Evolutionary conservation across 1,284 basidiomycete genomes (phyloP), one percentile per base, ranked within the genome.

Genomic region (Leccinum pseudoinsigne): DNA sequence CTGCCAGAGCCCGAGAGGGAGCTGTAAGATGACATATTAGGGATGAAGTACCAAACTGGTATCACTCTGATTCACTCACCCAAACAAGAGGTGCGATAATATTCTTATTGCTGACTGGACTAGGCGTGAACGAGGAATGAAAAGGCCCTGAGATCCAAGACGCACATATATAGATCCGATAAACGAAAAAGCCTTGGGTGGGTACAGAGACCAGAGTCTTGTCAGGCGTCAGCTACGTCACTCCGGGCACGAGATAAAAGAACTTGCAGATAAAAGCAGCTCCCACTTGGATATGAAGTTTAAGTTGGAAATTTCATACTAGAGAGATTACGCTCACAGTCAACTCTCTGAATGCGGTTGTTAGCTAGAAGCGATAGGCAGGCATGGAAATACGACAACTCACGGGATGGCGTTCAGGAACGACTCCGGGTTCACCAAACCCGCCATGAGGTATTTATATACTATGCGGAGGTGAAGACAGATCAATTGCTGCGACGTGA

Each of bases 161-260:
- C 61, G 50, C 12, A 62, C 61, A 59, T 54, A 59, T 14, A 18
- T 62, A 61, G 8, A 61, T 61, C 28, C 60, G 55, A 36, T 58
- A 58, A 12, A 61, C 23, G 5, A 61, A 61, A 42, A 58, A 61
- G 14, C 60, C 60, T 58, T 61, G 55, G 4, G 60, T 61, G 21
- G 61, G 61, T 34, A 62, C 55, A n/a, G 50, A 40, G 23, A 62
- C 56, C 18, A 59, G 16, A 12, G 50, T 59, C 61, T 62, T 36
- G 1, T 23, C 4, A 12, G 12, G 7, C 6, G 10, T 62, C 50
- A 62, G 50, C n/a, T 58, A 9, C n/a, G 3, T 34, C 36, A 14
- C 11, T 45, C 14, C 14, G 16, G 14, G 26, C 1, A 28, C 12
- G 6, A 54, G 12, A 5, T 11, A 8, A 9, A 45, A 26, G 16